A percentile compares a stretch with the other conserved stretches of the same genome.
These are phyloP conservation scores for Blastocystis sp. DNA, from an alignment of 352 stramenopile species.

Conservation along the genomic window DNA sequence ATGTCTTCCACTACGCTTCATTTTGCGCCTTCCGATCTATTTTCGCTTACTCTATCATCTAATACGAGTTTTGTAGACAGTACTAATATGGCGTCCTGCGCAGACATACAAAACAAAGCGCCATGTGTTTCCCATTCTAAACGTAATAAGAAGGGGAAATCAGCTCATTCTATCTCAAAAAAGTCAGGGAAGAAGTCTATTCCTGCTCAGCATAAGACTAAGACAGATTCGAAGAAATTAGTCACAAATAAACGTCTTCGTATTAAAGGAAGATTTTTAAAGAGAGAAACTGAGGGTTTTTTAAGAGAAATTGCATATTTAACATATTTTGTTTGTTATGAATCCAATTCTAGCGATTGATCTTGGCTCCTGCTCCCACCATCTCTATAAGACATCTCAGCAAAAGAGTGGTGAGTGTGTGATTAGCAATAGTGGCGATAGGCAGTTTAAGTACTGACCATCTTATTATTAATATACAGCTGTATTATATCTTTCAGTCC, in stretches of 20 bases:
- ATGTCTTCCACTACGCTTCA: too few relatives aligned
- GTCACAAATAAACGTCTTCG: background rate
- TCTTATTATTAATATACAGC: background rate
- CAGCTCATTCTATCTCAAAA: too few relatives aligned
- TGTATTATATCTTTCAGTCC: background rate
- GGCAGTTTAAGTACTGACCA: background rate
- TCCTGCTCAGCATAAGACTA: background rate
- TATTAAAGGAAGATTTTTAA: slow-evolving; percentile 26
- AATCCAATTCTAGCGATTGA: background rate
- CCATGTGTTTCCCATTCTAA: too few relatives aligned
- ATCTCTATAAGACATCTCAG: background rate
- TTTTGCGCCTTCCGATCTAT: too few relatives aligned
- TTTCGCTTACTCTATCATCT: too few relatives aligned
- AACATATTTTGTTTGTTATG: background rate
- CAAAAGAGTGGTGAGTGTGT: background rate
- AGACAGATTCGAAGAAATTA: background rate
- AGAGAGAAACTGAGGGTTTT: background rate
- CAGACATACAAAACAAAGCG: too few relatives aligned
- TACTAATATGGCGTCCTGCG: too few relatives aligned
- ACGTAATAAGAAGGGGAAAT: too few relatives aligned
- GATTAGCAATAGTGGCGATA: background rate
- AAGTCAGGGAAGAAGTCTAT: background rate
- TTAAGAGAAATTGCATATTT: slow-evolving; percentile 10
- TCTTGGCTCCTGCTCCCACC: background rate
- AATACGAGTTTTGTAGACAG: too few relatives aligned